These are phyloP conservation scores for Phalaenopsis aphrodite DNA, from an alignment of 106 monocot genomes.

Conservation along the genomic window DNA sequence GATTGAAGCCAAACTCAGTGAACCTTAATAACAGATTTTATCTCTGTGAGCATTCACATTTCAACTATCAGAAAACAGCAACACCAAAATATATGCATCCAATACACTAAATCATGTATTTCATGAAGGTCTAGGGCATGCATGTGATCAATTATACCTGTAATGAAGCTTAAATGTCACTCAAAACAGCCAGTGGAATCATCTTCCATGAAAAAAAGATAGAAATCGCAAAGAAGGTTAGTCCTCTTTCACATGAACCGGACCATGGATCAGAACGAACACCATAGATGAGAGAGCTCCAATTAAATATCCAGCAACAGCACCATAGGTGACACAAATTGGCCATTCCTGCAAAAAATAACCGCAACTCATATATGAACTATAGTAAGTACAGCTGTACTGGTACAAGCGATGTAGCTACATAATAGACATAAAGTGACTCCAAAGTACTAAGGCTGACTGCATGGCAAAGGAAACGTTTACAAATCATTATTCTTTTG, in stretches of 20 bases:
- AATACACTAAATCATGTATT: background rate
- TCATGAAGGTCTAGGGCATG: background rate
- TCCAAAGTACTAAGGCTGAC: background rate
- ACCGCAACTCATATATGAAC: background rate
- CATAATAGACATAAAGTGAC: background rate
- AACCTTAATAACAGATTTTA: background rate
- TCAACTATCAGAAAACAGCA: too few relatives aligned
- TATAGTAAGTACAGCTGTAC: background rate
- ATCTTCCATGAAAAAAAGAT: background rate
- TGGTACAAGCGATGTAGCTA: background rate
- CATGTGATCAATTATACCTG: background rate
- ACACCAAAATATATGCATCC: background rate
- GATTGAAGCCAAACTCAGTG: background rate
- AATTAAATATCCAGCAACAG: constrained; percentile 55
- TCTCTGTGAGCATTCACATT: background rate
- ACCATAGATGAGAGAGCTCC: constrained; percentile 37
- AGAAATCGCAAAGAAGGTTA: constrained; percentile 1
- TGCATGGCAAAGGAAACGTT: background rate
- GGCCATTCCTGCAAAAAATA: constrained; percentile 70
- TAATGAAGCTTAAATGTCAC: background rate
- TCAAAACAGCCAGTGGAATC: background rate
- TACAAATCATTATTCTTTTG: background rate
- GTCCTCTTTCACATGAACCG: constrained; percentile 38
- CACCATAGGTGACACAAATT: constrained; percentile 71
- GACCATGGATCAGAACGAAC: constrained; percentile 14